Evolutionary conservation across 2,329 filamentous ascomycete genomes (phyloP).

Genomic region (Macrophomina tecta): DNA sequence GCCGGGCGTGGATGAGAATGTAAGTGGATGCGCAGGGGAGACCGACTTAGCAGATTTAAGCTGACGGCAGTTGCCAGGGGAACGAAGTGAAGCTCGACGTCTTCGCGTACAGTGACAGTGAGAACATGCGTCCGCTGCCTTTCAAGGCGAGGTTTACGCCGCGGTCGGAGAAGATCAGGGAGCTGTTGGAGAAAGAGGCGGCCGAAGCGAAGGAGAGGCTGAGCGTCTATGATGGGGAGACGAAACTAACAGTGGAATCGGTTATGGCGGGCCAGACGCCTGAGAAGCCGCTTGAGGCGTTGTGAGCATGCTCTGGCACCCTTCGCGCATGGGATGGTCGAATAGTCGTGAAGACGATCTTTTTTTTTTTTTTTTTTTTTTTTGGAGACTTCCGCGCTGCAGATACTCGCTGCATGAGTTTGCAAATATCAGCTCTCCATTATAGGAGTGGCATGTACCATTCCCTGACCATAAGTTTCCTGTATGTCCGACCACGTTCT

Average conservation of each 20-base stretch:
- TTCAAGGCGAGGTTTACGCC: slow-evolving; percentile 26
- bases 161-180: slow-evolving; percentile 12
- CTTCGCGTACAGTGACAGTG: slow-evolving; percentile 27
- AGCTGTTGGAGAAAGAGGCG: slow-evolving; percentile 12
- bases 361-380: too few species aligned
- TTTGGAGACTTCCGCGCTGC: too few species aligned
- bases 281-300: not conserved
- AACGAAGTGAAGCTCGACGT: slow-evolving; percentile 24
- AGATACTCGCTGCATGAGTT: too few species aligned
- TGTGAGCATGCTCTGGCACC: not conserved
- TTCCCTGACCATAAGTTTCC: too few species aligned
- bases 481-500: too few species aligned
- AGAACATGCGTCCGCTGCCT: slow-evolving; percentile 26
- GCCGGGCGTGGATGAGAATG: slow-evolving; percentile 16
- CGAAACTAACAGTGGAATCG: slow-evolving; percentile 14
- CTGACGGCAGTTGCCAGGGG: slow-evolving; percentile 8
- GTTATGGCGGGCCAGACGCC: not conserved
- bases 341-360: too few species aligned
- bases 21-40: not conserved
- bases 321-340: too few species aligned
- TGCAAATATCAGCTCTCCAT: too few species aligned
- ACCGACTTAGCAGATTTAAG: not conserved
- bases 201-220: slow-evolving; percentile 18
- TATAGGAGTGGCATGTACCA: too few species aligned
- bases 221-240: slow-evolving; percentile 24